A percentile compares a stretch with the other conserved stretches of the same genome.
These are phyloP conservation scores for Trichosporon sp. DNA, from an alignment of 1,284 basidiomycete genomes.

Conservation along the genomic window DNA sequence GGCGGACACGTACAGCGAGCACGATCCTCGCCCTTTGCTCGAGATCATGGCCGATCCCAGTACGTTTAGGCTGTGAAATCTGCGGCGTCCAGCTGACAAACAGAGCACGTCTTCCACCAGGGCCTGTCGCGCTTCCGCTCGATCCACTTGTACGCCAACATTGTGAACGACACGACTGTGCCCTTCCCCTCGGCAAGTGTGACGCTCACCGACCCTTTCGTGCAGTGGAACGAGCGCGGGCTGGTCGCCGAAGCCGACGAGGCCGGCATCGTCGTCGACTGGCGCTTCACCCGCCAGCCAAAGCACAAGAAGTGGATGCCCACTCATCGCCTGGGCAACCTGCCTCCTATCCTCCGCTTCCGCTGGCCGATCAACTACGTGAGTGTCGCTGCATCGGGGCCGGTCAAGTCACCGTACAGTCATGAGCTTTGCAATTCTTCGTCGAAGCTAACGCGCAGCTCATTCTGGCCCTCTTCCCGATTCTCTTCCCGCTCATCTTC, in stretches of 20 bases:
- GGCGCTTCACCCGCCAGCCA: slow-evolving; percentile 7
- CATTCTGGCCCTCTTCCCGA: slow-evolving; percentile 62
- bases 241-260: slow-evolving; percentile 57
- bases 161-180: slow-evolving; percentile 71
- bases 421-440: neutral
- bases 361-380: slow-evolving; percentile 69
- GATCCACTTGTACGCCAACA: slow-evolving; percentile 77
- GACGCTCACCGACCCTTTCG: slow-evolving; percentile 64
- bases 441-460: slow-evolving; percentile 42
- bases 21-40: slow-evolving; percentile 61
- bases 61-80: slow-evolving; percentile 39
- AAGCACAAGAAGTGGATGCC: slow-evolving; percentile 17
- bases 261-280: slow-evolving; percentile 21
- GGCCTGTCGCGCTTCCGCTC: slow-evolving; percentile 64
- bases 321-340: slow-evolving; percentile 32
- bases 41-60: slow-evolving; percentile 82
- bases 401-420: too few relatives aligned
- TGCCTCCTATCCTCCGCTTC: slow-evolving; percentile 62
- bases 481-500: slow-evolving; percentile 50
- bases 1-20: slow-evolving; percentile 65
- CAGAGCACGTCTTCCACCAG: slow-evolving; percentile 70
- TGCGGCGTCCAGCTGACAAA: neutral
- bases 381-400: slow-evolving; percentile 38
- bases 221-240: slow-evolving; percentile 56
- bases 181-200: slow-evolving; percentile 74